These are phyloP conservation scores for Colletotrichum tabaci DNA, from an alignment of 2,329 filamentous ascomycete species.

Conservation along the genomic window DNA sequence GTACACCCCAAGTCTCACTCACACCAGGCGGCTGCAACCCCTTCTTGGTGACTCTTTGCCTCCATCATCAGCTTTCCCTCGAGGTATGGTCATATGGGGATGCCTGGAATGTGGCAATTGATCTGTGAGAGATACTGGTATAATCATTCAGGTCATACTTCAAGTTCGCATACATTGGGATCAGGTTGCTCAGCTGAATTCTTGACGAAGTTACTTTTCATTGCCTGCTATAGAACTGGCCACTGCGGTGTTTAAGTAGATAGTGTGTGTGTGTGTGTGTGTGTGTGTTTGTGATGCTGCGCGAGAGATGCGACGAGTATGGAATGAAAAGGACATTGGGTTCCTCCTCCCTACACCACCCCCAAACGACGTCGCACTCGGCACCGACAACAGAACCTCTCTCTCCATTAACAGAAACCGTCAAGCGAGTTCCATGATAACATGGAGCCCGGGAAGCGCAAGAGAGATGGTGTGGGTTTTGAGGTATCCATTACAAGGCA, in stretches of 20 bases:
- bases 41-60: too few relatives aligned
- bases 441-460: too few relatives aligned
- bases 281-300: not conserved
- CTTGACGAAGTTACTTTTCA: not conserved
- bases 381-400: too few relatives aligned
- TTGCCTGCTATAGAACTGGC: too few relatives aligned
- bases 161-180: not conserved
- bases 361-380: not conserved
- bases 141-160: not conserved
- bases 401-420: too few relatives aligned
- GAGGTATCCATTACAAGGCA: not conserved
- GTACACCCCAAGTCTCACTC: not conserved
- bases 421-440: too few relatives aligned
- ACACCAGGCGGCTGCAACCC: not conserved
- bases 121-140: not conserved
- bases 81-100: not conserved
- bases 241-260: not conserved
- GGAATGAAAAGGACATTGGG: not conserved
- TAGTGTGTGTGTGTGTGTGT: not conserved
- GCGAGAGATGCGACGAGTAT: not conserved
- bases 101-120: not conserved
- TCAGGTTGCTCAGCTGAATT: not conserved
- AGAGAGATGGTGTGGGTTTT: too few relatives aligned
- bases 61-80: too few relatives aligned
- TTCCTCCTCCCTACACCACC: not conserved